Evolutionary conservation across 805 yeast genomes (phyloP), one percentile per base, ranked within the genome.

Genomic region (Starmerella davenportii): DNA sequence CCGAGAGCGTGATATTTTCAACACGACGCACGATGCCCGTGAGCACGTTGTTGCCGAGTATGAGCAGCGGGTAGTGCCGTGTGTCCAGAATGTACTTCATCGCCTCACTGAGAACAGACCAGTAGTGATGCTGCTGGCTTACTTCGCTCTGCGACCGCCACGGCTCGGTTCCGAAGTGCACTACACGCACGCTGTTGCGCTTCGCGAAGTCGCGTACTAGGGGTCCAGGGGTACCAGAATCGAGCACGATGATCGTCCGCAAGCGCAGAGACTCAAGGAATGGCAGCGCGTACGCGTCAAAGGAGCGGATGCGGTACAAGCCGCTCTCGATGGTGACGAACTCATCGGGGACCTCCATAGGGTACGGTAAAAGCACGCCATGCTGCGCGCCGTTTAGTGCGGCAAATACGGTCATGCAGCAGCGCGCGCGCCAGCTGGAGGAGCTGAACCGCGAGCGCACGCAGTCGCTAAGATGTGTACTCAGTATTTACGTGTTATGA

Each of bases 261-360:
- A 87, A 63, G 21, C 67, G 63, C 21, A 87, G 63, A 0, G 94
- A 79, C 40, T 72, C 77, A 20, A 87, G 54, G 51, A 85, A 87
- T 21, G 90, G 77, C 41, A 76, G 65, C 28, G 37, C 18, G 37
- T 15, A 40, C 23, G 18, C 30, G n/a, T 29, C 28, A 3, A 30
- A 15, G 54, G 79, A 76, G 4, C 90, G 69, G 51, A 95, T 80
- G 38, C 95, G 66, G 59, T 79, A 77, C 1, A 87, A 62, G 0
- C 93, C 93, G 20, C 76, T 75, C 58, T 90, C 95, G 3, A 85
- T 95, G 23, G 82, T 65, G 0, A 94, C 93, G 61, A 79, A 90
- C 54, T 79, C 80, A 36, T 82, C 87, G 1, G 98, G 96, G n/a
- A 41, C 34, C 34, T 50, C 50, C 48, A 44, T 45, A 2, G 32